phyloP scores from a whole-genome alignment of 257 asterid genomes.

The Pogostemon cablin region DNA sequence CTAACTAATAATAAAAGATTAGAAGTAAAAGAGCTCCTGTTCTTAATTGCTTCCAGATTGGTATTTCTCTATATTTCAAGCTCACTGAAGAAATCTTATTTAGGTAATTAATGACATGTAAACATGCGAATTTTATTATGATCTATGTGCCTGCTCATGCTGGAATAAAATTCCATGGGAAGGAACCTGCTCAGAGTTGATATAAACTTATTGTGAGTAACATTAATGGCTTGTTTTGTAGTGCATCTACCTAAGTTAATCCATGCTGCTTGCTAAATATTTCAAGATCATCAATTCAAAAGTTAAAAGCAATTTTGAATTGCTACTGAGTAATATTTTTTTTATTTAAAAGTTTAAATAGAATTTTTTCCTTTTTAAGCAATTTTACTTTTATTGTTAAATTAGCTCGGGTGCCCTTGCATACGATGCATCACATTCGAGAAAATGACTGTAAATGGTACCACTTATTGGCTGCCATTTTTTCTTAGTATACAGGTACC shows the following conservation, averaged over 20 bases:
- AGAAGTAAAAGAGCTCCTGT: neutral
- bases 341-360: neutral
- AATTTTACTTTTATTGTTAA: neutral
- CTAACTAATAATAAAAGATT: neutral
- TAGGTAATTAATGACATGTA: neutral
- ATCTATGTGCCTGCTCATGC: neutral
- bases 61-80: neutral
- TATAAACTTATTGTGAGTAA: neutral
- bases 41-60: neutral
- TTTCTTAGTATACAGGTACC: neutral
- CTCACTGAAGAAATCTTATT: neutral
- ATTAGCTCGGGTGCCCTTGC: conserved; percentile 11
- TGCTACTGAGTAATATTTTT: neutral
- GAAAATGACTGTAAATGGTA: neutral
- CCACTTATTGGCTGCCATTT: neutral
- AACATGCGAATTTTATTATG: neutral
- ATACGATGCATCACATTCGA: neutral
- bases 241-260: neutral
- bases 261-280: neutral
- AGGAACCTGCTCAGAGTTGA: conserved; percentile 2
- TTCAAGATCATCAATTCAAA: neutral
- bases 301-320: neutral
- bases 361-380: neutral
- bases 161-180: neutral
- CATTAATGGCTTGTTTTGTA: neutral